These are phyloP conservation scores for Acanthamoeba rhysodes DNA, from an alignment of 208 protist species.

Conservation along the genomic window DNA sequence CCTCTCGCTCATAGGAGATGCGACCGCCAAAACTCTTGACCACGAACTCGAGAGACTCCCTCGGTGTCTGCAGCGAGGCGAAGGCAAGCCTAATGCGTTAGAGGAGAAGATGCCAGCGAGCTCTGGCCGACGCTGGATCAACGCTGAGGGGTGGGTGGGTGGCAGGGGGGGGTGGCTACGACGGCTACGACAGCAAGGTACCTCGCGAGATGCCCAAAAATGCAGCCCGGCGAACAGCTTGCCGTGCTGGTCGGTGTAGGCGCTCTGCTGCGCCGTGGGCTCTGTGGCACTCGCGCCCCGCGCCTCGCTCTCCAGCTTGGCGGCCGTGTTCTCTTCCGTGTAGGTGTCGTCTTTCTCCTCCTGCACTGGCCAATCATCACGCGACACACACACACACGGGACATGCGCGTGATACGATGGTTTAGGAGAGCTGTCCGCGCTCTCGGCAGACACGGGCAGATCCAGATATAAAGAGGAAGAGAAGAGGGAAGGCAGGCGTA, in stretches of 20 bases:
- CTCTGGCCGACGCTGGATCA: neutral
- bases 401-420: too few relatives aligned
- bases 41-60: slow-evolving; percentile 94
- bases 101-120: too few relatives aligned
- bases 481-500: neutral
- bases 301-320: neutral
- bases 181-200: slow-evolving; percentile 81
- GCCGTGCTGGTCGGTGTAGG: neutral
- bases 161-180: slow-evolving; percentile 90
- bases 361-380: neutral
- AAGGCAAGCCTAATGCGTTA: too few relatives aligned
- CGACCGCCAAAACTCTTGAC: slow-evolving; percentile 93
- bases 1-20: slow-evolving; percentile 86
- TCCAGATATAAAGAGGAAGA: too few relatives aligned
- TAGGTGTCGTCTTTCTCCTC: slow-evolving; percentile 58
- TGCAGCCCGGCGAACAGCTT: neutral
- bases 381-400: too few relatives aligned
- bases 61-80: slow-evolving; percentile 90
- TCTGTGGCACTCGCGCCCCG: neutral
- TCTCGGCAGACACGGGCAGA: too few relatives aligned
- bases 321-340: slow-evolving; percentile 55
- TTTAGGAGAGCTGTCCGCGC: neutral
- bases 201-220: slow-evolving; percentile 28
- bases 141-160: neutral
- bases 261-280: neutral